Percentiles rank a stretch among this genome's conserved stretches.
Conservation (phyloP, 1,284 basidiomycete species). For the Trametes pubescens region DNA sequence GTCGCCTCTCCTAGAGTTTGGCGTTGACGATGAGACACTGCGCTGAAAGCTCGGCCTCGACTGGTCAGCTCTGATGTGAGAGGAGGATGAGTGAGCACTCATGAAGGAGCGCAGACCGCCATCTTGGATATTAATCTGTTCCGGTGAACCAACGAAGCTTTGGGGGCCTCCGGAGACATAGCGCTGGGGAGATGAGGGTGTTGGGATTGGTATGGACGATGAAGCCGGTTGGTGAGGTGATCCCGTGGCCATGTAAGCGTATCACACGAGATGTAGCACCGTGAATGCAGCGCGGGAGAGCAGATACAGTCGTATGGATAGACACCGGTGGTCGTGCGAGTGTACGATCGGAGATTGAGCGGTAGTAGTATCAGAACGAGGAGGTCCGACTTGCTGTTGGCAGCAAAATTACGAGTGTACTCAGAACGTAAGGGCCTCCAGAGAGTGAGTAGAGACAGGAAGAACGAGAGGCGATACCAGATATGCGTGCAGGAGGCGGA, state of each 20-base stretch:
- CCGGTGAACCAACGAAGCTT: slow-evolving; percentile 31
- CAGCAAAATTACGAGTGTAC: too few species aligned
- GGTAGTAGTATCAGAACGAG: too few species aligned
- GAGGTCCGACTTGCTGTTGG: too few species aligned
- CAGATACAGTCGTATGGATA: too few species aligned
- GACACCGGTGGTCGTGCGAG: too few species aligned
- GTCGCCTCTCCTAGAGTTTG: slow-evolving; percentile 13
- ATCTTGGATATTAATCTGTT: slow-evolving; percentile 17
- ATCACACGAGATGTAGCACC: background rate
- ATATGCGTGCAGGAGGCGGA: too few species aligned
- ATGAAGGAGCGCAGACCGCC: slow-evolving; percentile 11
- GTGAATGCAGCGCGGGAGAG: too few species aligned
- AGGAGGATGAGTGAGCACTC: slow-evolving; percentile 7
- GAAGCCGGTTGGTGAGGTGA: background rate
- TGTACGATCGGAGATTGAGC: too few species aligned
- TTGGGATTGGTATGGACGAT: slow-evolving; percentile 13
- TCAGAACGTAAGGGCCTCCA: too few species aligned
- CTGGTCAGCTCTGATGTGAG: slow-evolving; percentile 5
- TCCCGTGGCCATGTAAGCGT: slow-evolving; percentile 2
- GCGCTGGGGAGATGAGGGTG: slow-evolving; percentile 3
- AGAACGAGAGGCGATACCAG: too few species aligned
- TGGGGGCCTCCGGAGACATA: slow-evolving; percentile 10
- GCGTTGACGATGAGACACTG: slow-evolving; percentile 26
- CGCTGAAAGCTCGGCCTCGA: slow-evolving; percentile 26
- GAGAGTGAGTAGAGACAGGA: too few species aligned